Evolutionary conservation across 306 rosid species (phyloP).

Genomic region (Fragaria nilgerrensis): DNA sequence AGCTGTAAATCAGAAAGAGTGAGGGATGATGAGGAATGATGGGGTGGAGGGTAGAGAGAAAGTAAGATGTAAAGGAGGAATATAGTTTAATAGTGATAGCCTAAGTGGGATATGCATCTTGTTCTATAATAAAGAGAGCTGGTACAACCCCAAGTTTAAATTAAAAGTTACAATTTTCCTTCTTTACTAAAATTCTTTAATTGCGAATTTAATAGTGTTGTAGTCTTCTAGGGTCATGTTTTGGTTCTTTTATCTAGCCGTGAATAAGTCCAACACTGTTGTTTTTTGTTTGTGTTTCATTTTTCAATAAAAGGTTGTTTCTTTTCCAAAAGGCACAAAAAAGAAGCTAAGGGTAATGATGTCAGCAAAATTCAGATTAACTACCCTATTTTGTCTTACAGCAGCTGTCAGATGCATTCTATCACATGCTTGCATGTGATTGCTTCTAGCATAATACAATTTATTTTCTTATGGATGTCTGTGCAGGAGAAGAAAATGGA

Average conservation of each 20-base stretch:
- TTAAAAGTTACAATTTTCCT: neutral
- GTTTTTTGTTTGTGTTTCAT: too few species aligned
- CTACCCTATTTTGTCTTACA: neutral
- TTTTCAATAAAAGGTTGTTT: neutral
- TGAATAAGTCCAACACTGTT: neutral
- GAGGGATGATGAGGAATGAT: neutral
- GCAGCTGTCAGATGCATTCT: neutral
- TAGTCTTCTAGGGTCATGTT: neutral
- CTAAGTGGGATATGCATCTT: neutral
- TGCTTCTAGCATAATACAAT: neutral
- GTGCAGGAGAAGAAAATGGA: constrained; percentile 90
- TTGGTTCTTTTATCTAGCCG: neutral
- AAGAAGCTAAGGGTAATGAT: neutral
- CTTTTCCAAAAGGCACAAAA: neutral
- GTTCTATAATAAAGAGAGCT: neutral
- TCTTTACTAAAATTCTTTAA: neutral
- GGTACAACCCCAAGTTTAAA: neutral
- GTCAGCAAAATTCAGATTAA: neutral
- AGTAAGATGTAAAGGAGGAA: neutral
- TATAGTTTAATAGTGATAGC: neutral
- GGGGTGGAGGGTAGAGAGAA: neutral
- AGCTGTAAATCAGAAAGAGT: too few species aligned
- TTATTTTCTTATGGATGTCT: constrained; percentile 12
- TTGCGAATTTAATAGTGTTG: neutral
- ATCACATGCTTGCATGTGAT: neutral